These are phyloP conservation scores for Globisporangium polare DNA, from an alignment of 352 stramenopile genomes.

Conservation along the genomic window DNA sequence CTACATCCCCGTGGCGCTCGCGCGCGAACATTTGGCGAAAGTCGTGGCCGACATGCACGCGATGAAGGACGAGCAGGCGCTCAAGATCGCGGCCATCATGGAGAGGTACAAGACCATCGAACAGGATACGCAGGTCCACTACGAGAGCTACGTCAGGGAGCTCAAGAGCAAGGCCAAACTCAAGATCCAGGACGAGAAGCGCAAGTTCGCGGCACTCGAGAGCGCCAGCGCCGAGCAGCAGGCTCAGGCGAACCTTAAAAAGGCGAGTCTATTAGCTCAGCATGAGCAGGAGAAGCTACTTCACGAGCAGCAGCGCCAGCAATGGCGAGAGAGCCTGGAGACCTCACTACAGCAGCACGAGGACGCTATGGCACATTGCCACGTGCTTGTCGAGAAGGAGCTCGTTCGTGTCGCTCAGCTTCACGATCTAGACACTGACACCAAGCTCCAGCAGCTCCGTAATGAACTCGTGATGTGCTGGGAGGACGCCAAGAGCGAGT, in stretches of 20 bases:
- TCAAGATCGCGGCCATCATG: slow-evolving; percentile 47
- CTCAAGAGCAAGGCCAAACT: slow-evolving; percentile 22
- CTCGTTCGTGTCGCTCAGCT: slow-evolving; percentile 7
- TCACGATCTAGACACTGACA: not conserved
- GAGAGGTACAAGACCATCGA: slow-evolving; percentile 55
- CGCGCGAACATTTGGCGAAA: slow-evolving; percentile 47
- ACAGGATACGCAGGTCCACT: slow-evolving; percentile 45
- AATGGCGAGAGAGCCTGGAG: slow-evolving; percentile 39
- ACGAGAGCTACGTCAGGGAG: slow-evolving; percentile 45
- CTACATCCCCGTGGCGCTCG: slow-evolving; percentile 75
- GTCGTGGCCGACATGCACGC: slow-evolving; percentile 76
- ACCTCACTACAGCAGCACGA: slow-evolving; percentile 37
- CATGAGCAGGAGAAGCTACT: slow-evolving; percentile 18
- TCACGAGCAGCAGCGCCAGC: slow-evolving; percentile 21
- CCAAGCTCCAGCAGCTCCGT: slow-evolving; percentile 16
- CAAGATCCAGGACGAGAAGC: slow-evolving; percentile 23
- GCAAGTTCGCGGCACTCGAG: slow-evolving; percentile 7
- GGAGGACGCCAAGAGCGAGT: slow-evolving; percentile 31
- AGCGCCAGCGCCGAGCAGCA: not conserved
- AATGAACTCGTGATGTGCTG: slow-evolving; percentile 36
- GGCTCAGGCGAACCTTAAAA: slow-evolving; percentile 1
- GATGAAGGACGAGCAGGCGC: slow-evolving; percentile 65
- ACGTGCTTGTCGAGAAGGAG: slow-evolving; percentile 18
- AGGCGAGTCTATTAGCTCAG: slow-evolving; percentile 15
- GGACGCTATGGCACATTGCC: slow-evolving; percentile 33